These are phyloP conservation scores for Zangia roseola DNA, from an alignment of 768 basidiomycete species.

Conservation along the genomic window DNA sequence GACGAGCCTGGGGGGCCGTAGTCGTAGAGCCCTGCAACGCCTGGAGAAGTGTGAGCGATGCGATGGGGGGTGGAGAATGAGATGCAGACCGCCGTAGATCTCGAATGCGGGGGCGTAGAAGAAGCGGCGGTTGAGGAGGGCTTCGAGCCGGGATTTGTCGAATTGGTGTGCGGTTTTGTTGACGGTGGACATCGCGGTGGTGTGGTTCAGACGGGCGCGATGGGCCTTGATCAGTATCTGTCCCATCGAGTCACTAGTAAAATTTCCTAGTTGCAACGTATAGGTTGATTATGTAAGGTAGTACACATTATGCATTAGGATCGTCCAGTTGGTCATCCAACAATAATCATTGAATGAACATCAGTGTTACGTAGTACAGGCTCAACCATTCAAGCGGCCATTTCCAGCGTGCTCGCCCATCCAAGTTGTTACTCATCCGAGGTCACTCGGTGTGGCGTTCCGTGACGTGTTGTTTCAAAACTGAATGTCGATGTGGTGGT, in stretches of 20 bases:
- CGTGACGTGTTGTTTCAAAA: too few relatives aligned
- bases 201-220: conserved; percentile 17
- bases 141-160: conserved; percentile 83
- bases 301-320: too few relatives aligned
- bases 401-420: too few relatives aligned
- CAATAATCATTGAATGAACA: too few relatives aligned
- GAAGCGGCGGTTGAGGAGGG: conserved; percentile 84
- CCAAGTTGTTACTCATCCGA: too few relatives aligned
- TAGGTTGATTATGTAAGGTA: too few relatives aligned
- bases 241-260: conserved; percentile 6
- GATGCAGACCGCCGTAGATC: conserved; percentile 89
- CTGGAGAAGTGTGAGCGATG: conserved; percentile 38
- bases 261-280: too few relatives aligned
- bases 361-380: too few relatives aligned
- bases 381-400: too few relatives aligned
- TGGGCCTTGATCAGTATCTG: background rate
- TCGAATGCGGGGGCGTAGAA: conserved; percentile 99
- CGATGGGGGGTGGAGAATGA: background rate
- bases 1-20: conserved; percentile 96
- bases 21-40: conserved; percentile 96
- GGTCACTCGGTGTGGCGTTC: too few relatives aligned
- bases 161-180: conserved; percentile 87
- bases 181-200: conserved; percentile 37
- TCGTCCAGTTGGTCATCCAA: too few relatives aligned
- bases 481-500: too few relatives aligned